phyloP scores from a whole-genome alignment of 495 filamentous ascomycete genomes.

The Xylaria curta region DNA sequence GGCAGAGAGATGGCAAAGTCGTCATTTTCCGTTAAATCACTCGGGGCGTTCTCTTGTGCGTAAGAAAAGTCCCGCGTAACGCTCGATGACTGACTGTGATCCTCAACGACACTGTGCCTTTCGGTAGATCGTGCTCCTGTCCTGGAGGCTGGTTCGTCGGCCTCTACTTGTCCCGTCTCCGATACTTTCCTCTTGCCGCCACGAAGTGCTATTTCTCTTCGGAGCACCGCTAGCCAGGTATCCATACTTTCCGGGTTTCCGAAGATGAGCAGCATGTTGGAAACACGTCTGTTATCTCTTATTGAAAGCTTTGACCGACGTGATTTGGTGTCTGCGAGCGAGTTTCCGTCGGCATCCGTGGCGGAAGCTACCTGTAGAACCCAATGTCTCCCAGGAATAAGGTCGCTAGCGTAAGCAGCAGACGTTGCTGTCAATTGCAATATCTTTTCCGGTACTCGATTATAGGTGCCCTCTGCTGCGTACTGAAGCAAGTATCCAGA shows the following conservation, averaged over 20 bases:
- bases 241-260: slow-evolving; percentile 86
- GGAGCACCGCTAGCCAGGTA: slow-evolving; percentile 72
- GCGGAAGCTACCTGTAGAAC: slow-evolving; percentile 88
- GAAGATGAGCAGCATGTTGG: slow-evolving; percentile 80
- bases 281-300: slow-evolving; percentile 66
- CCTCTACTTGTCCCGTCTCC: slow-evolving; percentile 59
- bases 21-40: slow-evolving; percentile 33
- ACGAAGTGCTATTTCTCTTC: slow-evolving; percentile 70
- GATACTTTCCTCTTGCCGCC: slow-evolving; percentile 71
- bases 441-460: slow-evolving; percentile 86
- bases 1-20: slow-evolving; percentile 25
- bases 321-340: slow-evolving; percentile 61
- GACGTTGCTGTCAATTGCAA: slow-evolving; percentile 83
- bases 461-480: slow-evolving; percentile 75
- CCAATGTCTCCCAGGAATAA: slow-evolving; percentile 90
- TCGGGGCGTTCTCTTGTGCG: slow-evolving; percentile 34
- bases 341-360: slow-evolving; percentile 66
- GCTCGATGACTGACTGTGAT: slow-evolving; percentile 54
- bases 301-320: slow-evolving; percentile 76
- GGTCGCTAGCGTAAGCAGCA: slow-evolving; percentile 91
- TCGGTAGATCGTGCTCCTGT: slow-evolving; percentile 58
- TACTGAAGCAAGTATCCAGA: slow-evolving; percentile 91
- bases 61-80: slow-evolving; percentile 44
- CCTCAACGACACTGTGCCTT: slow-evolving; percentile 56
- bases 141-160: slow-evolving; percentile 40